Evolutionary conservation across 495 filamentous ascomycete genomes (phyloP).

Genomic region (Entonaema liquescens): DNA sequence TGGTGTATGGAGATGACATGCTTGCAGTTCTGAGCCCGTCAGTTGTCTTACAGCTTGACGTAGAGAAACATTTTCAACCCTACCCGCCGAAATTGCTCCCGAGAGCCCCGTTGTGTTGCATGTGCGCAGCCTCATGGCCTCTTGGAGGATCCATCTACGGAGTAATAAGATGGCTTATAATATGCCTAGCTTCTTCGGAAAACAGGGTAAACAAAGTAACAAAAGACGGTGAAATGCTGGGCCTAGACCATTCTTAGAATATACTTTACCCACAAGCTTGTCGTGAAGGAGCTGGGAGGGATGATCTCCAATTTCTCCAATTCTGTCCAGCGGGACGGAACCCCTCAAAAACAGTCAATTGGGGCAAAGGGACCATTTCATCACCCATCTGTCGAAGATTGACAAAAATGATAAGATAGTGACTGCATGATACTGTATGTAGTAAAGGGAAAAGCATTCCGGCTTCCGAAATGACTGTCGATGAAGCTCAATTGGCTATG

Average conservation of each 20-base stretch:
- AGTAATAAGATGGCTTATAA: slow-evolving; percentile 25
- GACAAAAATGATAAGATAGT: slow-evolving; percentile 22
- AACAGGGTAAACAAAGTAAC: slow-evolving; percentile 27
- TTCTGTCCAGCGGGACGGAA: slow-evolving; percentile 38
- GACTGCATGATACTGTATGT: slow-evolving; percentile 29
- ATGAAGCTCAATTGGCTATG: slow-evolving; percentile 26
- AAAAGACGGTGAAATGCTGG: slow-evolving; percentile 32
- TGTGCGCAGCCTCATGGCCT: slow-evolving; percentile 23
- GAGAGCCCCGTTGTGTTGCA: slow-evolving; percentile 37
- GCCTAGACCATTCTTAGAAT: slow-evolving; percentile 38
- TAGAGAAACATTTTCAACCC: slow-evolving; percentile 30
- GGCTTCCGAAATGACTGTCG: slow-evolving; percentile 31
- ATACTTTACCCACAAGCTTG: slow-evolving; percentile 18
- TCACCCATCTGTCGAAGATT: slow-evolving; percentile 19
- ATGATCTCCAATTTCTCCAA: slow-evolving; percentile 44
- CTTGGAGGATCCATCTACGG: slow-evolving; percentile 23
- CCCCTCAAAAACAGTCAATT: slow-evolving; percentile 30
- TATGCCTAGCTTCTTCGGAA: slow-evolving; percentile 22
- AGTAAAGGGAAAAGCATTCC: slow-evolving; percentile 34
- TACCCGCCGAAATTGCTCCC: slow-evolving; percentile 40
- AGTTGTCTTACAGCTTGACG: slow-evolving; percentile 24
- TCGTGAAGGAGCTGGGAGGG: slow-evolving; percentile 6
- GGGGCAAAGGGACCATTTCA: slow-evolving; percentile 31
- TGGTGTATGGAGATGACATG: slow-evolving; percentile 25
- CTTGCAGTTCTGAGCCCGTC: slow-evolving; percentile 10